Evolutionary conservation across 2,329 filamentous ascomycete species (phyloP), one percentile per base, ranked within the genome.

Genomic region (Paecilomyces sp.): DNA sequence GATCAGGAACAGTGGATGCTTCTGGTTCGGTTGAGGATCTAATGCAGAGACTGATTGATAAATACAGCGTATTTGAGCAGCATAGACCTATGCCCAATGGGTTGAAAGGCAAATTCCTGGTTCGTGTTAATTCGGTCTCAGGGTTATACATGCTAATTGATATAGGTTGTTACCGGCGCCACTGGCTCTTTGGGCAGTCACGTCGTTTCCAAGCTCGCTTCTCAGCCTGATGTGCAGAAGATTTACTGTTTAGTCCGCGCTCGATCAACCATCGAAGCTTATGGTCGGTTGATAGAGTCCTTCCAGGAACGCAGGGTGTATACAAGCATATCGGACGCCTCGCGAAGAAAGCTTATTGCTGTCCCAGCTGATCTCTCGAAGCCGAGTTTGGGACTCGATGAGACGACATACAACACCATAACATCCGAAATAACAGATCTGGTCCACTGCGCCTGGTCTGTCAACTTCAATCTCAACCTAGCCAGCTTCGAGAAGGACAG

Each of bases 141-240:
- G 33, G 62, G 56, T 18, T 11, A 12, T 33, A 52, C 59, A 12
- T 58, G 62, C 31, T 54, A 60, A 24, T 58, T 58, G 25, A 61
- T 64, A 57, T 63, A 63, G 69, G 71, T 86, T 1, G 69, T 89
- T 3, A 89, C 87, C 0, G 87, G 87, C 1, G 81, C 82, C 0
- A 89, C 87, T 0, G 87, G 87, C 0, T 86, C 85, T 1, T 76
- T 89, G 0, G 87, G 87, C 1, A 79, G 83, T 0, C 85, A 88
- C 63, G 74, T 87, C 1, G 76, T 85, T 1, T 68, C 78, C 31
- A 69, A 78, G 24, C 73, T 86, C 2, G 65, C 72, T 1, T 65
- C 70, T 2, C 62, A 69, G 15, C 3, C 64, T 0, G 64, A 67
- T 1, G 72, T 85, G 0, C 65, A 68, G 3, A 78, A 74, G 50